phyloP scores from a whole-genome alignment of 257 asterid genomes.

The Lantana camara region DNA sequence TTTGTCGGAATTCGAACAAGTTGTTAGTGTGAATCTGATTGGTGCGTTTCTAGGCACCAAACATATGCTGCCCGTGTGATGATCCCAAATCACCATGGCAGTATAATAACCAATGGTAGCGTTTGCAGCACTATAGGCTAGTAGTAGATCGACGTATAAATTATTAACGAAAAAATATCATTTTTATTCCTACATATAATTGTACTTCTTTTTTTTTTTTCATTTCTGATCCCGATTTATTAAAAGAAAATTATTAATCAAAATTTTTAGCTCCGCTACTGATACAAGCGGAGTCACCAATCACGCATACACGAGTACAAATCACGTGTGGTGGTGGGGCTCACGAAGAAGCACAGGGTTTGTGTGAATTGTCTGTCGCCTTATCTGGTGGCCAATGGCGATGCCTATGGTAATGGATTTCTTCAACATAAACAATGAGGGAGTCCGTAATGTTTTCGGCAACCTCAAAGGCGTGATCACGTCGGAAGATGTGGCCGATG shows the following conservation, averaged over 20 bases:
- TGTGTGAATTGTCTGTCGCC: slow-evolving; percentile 46
- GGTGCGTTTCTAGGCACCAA: slow-evolving; percentile 39
- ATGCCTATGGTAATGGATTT: slow-evolving; percentile 21
- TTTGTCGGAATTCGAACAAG: slow-evolving; percentile 21
- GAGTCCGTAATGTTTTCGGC: background rate
- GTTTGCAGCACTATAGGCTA: background rate
- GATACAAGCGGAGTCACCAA: background rate
- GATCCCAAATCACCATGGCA: slow-evolving; percentile 28
- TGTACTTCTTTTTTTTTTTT: too few relatives aligned
- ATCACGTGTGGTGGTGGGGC: slow-evolving; percentile 41
- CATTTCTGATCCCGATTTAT: too few relatives aligned
- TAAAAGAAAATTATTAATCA: too few relatives aligned
- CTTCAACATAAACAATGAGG: background rate
- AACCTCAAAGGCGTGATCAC: slow-evolving; percentile 22
- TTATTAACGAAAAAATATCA: too few relatives aligned
- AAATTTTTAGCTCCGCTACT: too few relatives aligned
- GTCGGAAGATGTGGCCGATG: slow-evolving; percentile 28
- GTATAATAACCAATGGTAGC: slow-evolving; percentile 37
- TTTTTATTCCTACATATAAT: too few relatives aligned
- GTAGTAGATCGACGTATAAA: too few relatives aligned
- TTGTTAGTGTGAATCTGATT: slow-evolving; percentile 27
- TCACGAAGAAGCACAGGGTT: slow-evolving; percentile 33
- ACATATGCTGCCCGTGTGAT: slow-evolving; percentile 42
- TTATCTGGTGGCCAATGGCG: background rate
- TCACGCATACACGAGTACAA: slow-evolving; percentile 38